Percentiles rank a stretch among this genome's conserved stretches.
phyloP scores from a whole-genome alignment of 164 flowering plant genomes.

The Buxus sempervirens region DNA sequence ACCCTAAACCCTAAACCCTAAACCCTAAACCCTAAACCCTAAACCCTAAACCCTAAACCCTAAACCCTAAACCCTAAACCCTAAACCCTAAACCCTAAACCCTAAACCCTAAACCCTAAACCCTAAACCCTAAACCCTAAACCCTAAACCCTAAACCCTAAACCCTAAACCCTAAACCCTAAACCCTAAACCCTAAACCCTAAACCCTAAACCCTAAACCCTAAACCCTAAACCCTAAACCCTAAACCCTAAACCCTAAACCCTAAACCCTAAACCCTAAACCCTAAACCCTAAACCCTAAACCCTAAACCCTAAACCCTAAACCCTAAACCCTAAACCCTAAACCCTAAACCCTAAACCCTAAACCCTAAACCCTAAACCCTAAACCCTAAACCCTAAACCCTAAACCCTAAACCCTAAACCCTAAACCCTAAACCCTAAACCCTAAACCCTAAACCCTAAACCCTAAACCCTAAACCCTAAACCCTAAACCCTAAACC shows the following conservation, averaged over 20 bases:
- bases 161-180: conserved; percentile 5
- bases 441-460: conserved; percentile 8
- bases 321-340: background rate
- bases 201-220: background rate
- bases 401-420: conserved; percentile 1
- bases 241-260: background rate
- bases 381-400: conserved; percentile 7
- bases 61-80: conserved; percentile 4
- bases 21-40: conserved; percentile 7
- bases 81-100: conserved; percentile 2
- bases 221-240: background rate
- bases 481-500: conserved; percentile 17
- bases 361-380: background rate
- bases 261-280: conserved; percentile 1
- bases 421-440: conserved; percentile 3
- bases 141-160: conserved; percentile 1
- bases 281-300: background rate
- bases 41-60: conserved; percentile 10
- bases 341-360: conserved; percentile 1
- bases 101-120: background rate
- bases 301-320: background rate
- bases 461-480: conserved; percentile 13
- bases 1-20: background rate
- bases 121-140: background rate
- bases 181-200: conserved; percentile 6